Evolutionary conservation across 1,284 basidiomycete genomes (phyloP).

Genomic region (Cutaneotrichosporon dermatis): DNA sequence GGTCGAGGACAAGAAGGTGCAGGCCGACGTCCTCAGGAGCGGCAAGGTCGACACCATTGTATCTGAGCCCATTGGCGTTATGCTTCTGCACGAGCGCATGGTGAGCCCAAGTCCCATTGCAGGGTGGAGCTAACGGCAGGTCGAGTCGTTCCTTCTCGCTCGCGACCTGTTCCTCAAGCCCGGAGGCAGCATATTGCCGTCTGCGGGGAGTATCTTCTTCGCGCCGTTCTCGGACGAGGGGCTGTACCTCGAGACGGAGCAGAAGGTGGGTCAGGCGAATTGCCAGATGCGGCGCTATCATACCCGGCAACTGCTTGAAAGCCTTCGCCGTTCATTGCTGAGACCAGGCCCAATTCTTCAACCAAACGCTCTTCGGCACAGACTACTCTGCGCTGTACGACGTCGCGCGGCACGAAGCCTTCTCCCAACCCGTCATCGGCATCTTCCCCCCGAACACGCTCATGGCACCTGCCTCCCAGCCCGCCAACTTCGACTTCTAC

Average conservation of each 20-base stretch:
- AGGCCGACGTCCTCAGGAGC: constrained; percentile 35
- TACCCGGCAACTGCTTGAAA: too few relatives aligned
- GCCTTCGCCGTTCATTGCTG: too few relatives aligned
- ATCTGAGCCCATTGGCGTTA: constrained; percentile 54
- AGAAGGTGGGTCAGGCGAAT: constrained; percentile 38
- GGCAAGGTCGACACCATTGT: constrained; percentile 54
- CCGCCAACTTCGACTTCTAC: constrained; percentile 48
- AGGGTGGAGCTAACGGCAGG: constrained; percentile 20
- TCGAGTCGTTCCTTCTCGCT: constrained; percentile 52
- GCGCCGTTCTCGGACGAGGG: constrained; percentile 52
- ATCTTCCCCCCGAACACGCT: constrained; percentile 48
- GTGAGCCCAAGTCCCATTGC: constrained; percentile 20
- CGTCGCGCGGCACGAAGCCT: constrained; percentile 42
- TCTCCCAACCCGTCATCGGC: constrained; percentile 49
- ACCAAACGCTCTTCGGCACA: constrained; percentile 47
- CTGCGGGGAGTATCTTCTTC: constrained; percentile 51
- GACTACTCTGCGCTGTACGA: constrained; percentile 44
- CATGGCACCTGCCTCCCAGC: constrained; percentile 33
- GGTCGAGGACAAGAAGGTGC: constrained; percentile 43
- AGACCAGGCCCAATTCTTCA: constrained; percentile 47
- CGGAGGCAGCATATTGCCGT: constrained; percentile 51
- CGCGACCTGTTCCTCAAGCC: constrained; percentile 52
- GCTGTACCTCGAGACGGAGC: constrained; percentile 52
- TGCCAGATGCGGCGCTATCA: too few relatives aligned
- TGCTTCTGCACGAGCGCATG: constrained; percentile 55